Conservation (phyloP, 129 eudicot genomes). For the Helianthus annuus region DNA sequence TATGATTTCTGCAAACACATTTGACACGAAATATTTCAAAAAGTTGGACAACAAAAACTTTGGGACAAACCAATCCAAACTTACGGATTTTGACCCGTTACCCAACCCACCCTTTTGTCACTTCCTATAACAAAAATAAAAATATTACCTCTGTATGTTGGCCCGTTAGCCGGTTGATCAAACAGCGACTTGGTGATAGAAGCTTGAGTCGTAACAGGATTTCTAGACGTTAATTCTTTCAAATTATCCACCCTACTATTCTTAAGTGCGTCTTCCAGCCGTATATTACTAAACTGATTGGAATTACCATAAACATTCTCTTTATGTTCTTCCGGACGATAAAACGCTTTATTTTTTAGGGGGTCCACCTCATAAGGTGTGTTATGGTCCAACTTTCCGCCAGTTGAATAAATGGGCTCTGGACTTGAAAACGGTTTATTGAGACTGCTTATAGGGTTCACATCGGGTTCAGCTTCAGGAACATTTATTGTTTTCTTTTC, state of each 20-base stretch:
- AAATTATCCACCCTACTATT: conserved; percentile 30
- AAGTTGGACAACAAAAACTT: not conserved
- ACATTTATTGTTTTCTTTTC: conserved; percentile 32
- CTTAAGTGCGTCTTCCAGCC: conserved; percentile 27
- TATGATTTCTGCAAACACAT: not conserved
- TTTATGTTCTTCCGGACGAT: conserved; percentile 3
- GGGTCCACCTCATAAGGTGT: conserved; percentile 32
- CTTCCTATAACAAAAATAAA: not conserved
- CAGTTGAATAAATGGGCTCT: conserved; percentile 27
- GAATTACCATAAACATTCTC: conserved; percentile 17
- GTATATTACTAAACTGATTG: conserved; percentile 32
- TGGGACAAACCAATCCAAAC: not conserved
- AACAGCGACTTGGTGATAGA: conserved; percentile 25
- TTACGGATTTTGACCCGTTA: not conserved
- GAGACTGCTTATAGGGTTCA: conserved; percentile 29
- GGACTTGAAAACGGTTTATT: conserved; percentile 28
- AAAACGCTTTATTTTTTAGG: conserved; percentile 16
- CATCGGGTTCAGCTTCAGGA: conserved; percentile 31
- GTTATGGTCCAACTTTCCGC: conserved; percentile 29
- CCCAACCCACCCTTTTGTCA: not conserved
- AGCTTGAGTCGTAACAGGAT: conserved; percentile 37
- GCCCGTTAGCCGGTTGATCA: conserved; percentile 28
- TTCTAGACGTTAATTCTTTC: conserved; percentile 35
- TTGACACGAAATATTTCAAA: not conserved
- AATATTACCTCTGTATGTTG: conserved; percentile 32